Conservation (phyloP, 805 yeast genomes). For the Nakazawaea holstii region DNA sequence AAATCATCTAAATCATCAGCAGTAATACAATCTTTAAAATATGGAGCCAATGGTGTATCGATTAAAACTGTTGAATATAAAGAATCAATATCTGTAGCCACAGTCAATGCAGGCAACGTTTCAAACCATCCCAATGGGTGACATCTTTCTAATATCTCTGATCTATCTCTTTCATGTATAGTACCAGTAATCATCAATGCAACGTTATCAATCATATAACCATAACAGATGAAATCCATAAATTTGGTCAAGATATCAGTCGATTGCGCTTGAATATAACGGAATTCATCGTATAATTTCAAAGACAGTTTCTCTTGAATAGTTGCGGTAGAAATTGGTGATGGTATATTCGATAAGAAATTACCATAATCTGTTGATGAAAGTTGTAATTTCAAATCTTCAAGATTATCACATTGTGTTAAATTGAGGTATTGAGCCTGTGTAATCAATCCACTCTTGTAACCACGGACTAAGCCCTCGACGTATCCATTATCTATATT, state of each 20-base stretch:
- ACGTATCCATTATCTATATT: slow-evolving; percentile 86
- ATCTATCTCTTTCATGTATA: slow-evolving; percentile 86
- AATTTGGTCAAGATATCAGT: slow-evolving; percentile 75
- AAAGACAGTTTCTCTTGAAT: slow-evolving; percentile 75
- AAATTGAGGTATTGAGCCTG: slow-evolving; percentile 81
- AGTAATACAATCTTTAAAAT: slow-evolving; percentile 82
- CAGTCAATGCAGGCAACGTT: slow-evolving; percentile 89
- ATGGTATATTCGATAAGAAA: slow-evolving; percentile 75
- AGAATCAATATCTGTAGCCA: slow-evolving; percentile 93
- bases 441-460: slow-evolving; percentile 76
- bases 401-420: slow-evolving; percentile 93
- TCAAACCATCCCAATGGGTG: slow-evolving; percentile 99
- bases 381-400: slow-evolving; percentile 88
- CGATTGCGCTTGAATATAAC: slow-evolving; percentile 79
- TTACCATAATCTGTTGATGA: slow-evolving; percentile 96
- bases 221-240: slow-evolving; percentile 89
- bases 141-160: slow-evolving; percentile 83
- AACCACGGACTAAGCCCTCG: slow-evolving; percentile 94
- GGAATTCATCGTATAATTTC: slow-evolving; percentile 77
- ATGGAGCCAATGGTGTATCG: slow-evolving; percentile 97
- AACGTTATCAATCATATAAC: slow-evolving; percentile 98
- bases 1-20: slow-evolving; percentile 90
- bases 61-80: slow-evolving; percentile 87
- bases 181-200: slow-evolving; percentile 96
- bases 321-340: slow-evolving; percentile 80